A percentile compares a stretch with the other conserved stretches of the same genome.
Conservation (phyloP, 257 asterid species). For the Solanum clarkiae region DNA sequence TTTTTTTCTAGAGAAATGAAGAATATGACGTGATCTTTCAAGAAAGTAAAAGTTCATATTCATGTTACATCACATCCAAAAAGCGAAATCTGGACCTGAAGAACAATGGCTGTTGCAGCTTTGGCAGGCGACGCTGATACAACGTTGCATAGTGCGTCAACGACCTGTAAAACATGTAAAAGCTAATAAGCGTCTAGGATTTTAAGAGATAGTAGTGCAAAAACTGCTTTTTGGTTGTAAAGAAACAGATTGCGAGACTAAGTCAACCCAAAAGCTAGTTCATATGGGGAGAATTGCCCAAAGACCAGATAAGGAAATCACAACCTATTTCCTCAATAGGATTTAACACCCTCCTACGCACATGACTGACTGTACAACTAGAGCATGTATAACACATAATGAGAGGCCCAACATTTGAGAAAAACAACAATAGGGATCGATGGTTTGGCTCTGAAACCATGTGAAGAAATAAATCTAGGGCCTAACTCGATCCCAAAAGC, state of each 20-base stretch:
- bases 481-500: not conserved
- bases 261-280: not conserved
- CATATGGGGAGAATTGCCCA: not conserved
- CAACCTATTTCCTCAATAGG: not conserved
- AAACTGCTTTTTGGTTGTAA: not conserved
- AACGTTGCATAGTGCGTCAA: constrained; percentile 92
- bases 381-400: not conserved
- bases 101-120: constrained; percentile 96
- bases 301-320: not conserved
- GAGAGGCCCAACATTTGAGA: not conserved
- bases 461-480: not conserved
- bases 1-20: not conserved
- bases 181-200: not conserved
- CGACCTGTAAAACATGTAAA: constrained; percentile 42
- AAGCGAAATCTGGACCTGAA: constrained; percentile 75
- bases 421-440: not conserved
- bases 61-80: constrained; percentile 8
- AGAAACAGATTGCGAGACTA: not conserved
- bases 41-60: not conserved
- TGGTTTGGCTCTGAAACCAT: not conserved
- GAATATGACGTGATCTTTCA: not conserved
- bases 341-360: not conserved
- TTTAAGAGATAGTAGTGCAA: not conserved
- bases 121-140: constrained; percentile 90
- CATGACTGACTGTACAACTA: not conserved